Evolutionary conservation across 805 yeast species (phyloP).

Genomic region (Pichia paraexigua): DNA sequence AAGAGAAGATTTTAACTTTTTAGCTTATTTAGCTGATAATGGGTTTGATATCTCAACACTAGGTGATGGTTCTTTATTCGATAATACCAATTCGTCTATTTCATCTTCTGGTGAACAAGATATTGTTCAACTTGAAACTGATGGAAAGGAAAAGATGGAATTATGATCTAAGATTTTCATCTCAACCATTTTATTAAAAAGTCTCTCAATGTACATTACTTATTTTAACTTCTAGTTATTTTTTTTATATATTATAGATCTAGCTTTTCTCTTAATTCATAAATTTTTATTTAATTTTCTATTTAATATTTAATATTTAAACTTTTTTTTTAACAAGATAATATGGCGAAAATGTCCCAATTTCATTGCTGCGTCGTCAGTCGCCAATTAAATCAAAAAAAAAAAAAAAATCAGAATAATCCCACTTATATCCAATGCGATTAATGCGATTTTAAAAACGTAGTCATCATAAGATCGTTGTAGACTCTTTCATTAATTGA

Average conservation of each 20-base stretch:
- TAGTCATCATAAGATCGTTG: background rate
- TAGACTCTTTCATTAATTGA: background rate
- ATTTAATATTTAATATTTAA: too few species aligned
- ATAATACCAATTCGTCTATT: background rate
- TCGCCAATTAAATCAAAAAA: background rate
- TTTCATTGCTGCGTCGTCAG: background rate
- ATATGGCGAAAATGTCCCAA: too few species aligned
- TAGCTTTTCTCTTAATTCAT: too few species aligned
- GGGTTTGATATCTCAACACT: conserved; percentile 65
- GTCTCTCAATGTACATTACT: too few species aligned
- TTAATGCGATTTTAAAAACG: background rate
- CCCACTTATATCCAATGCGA: background rate
- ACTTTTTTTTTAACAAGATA: too few species aligned
- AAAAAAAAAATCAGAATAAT: background rate
- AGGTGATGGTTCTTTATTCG: conserved; percentile 32
- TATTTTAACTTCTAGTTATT: too few species aligned
- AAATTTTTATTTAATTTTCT: too few species aligned
- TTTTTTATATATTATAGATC: too few species aligned
- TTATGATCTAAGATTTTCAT: too few species aligned
- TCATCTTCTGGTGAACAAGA: conserved; percentile 2
- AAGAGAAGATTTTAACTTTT: conserved; percentile 66
- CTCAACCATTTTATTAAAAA: too few species aligned
- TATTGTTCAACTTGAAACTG: background rate
- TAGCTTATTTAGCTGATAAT: conserved; percentile 53
- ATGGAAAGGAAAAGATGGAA: background rate